Conservation (phyloP, 2,329 filamentous ascomycete species). For the Waltergamsia citrina region DNA sequence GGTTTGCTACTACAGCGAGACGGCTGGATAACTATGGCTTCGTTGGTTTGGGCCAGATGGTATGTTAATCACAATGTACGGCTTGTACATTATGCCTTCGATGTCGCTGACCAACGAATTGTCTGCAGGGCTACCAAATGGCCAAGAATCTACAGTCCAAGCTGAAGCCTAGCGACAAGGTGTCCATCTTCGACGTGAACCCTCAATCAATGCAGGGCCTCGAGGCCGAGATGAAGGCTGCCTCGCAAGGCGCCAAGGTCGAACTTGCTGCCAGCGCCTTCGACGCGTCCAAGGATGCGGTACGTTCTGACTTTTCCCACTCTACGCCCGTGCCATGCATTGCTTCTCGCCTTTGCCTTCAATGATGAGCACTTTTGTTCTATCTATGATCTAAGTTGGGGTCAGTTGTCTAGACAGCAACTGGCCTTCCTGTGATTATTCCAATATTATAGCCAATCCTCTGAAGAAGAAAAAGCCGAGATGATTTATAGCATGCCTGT, state of each 20-base stretch:
- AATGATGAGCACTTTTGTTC: constrained; percentile 20
- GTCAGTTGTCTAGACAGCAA: constrained; percentile 28
- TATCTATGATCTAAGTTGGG: constrained; percentile 69
- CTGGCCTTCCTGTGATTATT: constrained; percentile 53
- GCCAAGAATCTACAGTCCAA: constrained; percentile 52
- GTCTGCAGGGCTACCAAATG: constrained; percentile 50
- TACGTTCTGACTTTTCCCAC: constrained; percentile 21
- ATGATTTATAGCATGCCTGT: constrained; percentile 5
- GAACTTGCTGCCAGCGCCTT: constrained; percentile 32
- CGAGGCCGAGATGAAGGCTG: constrained; percentile 34
- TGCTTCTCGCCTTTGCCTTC: constrained; percentile 1
- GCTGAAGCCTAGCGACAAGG: constrained; percentile 36
- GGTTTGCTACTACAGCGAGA: constrained; percentile 38
- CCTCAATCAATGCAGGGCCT: constrained; percentile 34
- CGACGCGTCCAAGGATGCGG: constrained; percentile 42
- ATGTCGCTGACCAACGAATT: no score
- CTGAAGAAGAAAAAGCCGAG: constrained; percentile 32
- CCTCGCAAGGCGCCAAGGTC: constrained; percentile 34
- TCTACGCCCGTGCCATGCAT: no score
- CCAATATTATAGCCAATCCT: constrained; percentile 62
- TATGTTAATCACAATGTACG: no score
- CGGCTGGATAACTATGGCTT: constrained; percentile 47
- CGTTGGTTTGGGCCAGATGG: constrained; percentile 53
- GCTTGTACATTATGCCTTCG: no score
- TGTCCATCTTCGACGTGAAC: constrained; percentile 50